Conservation (phyloP, 139 green algal genomes). For the Chlamydomonas sphaeroides region DNA sequence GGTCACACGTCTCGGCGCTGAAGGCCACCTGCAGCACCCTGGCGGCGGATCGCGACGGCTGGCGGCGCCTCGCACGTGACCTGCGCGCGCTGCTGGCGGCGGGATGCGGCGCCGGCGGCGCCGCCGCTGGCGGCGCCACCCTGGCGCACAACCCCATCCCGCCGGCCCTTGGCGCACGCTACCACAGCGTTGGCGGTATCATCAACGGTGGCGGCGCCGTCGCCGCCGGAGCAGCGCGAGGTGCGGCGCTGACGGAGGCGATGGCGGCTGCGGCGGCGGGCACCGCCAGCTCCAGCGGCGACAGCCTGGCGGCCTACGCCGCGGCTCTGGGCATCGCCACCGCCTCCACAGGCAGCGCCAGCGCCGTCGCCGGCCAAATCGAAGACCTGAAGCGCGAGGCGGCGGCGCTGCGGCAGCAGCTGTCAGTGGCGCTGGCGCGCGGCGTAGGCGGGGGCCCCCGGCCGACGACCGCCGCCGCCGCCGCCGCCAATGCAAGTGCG, state of each 20-base stretch:
- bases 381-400: conserved; percentile 12
- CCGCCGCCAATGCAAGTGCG: too few species aligned
- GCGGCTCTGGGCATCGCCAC: background rate
- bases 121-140: background rate
- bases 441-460: background rate
- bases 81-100: conserved; percentile 14
- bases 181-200: too few species aligned
- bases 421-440: background rate
- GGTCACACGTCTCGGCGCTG: background rate
- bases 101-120: background rate
- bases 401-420: conserved; percentile 24
- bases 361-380: background rate
- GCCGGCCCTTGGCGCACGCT: too few species aligned
- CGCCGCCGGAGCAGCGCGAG: background rate
- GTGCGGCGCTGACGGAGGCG: background rate
- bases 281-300: background rate
- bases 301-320: background rate
- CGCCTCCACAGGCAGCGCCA: background rate
- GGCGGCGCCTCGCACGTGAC: conserved; percentile 13
- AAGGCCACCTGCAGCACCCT: conserved; percentile 5
- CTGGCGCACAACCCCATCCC: background rate
- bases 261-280: background rate
- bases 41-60: conserved; percentile 27
- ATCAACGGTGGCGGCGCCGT: background rate
- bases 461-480: too few species aligned